Evolutionary conservation across 2,329 filamentous ascomycete species (phyloP), one percentile per base, ranked within the genome.

Genomic region (Trichoderma cornu-damae): DNA sequence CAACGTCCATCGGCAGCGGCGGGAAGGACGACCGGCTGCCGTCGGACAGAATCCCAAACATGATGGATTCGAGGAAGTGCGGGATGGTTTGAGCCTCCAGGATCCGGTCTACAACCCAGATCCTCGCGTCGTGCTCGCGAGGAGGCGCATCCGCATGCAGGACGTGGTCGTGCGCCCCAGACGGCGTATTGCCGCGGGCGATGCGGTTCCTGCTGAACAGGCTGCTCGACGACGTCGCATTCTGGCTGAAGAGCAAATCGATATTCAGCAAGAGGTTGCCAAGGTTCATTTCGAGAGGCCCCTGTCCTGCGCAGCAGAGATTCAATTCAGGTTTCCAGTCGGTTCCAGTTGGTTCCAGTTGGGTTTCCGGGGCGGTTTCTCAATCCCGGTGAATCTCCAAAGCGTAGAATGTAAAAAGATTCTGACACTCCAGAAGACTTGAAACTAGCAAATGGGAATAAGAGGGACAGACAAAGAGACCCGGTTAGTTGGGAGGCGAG

Each of bases 71-170:
- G 2, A 68, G 2, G 16, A 67, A 68, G 4, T 62, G 55, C 0
- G 57, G 24, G 0, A 67, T 11, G 0, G 61, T 63, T 26, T 68
- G 65, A 8, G 63, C 62, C 9, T 67, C 66, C 16, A 68, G 24
- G 5, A 65, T 63, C 1, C 61, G 53, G 9, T 68, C 66, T 1
- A 58, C 58, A 11, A 63, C 49, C 65, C 65, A 67, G 5, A 67
- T 43, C 16, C n/a, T 46, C 24, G 22, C 16, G 4, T 46, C 49
- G 3, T 35, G 34, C 22, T 35, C 30, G 4, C 5, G 22, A 12
- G 12, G 37, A 2, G 49, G 26, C 14, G 24, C 9, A 12, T 38
- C 40, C 4, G 49, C 26, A 2, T 43, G 42, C 3, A 46, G 12
- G 32, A 58, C 18, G 18, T 54, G 47, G 14, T 57, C 54, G 4